phyloP scores from a whole-genome alignment of 2,329 filamentous ascomycete species.

The Ramularia endophylla region DNA sequence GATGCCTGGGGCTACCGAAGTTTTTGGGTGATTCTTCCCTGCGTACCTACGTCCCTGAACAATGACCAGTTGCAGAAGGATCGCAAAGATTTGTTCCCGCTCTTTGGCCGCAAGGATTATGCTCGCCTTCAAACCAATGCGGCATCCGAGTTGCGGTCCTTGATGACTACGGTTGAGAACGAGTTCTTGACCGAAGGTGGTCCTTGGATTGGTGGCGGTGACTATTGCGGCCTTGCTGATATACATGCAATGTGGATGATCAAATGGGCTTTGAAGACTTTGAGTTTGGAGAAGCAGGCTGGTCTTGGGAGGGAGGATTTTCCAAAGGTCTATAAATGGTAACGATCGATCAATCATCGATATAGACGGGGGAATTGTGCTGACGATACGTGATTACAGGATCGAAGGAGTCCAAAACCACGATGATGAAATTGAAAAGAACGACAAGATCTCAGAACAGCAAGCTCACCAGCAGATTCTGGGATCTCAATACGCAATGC shows the following conservation, averaged over 20 bases:
- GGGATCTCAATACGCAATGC: conserved; percentile 11
- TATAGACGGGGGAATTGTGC: too few species aligned
- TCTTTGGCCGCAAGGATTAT: conserved; percentile 19
- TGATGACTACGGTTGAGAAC: conserved; percentile 15
- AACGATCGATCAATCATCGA: too few species aligned
- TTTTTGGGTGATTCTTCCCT: conserved; percentile 18
- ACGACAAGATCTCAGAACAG: conserved; percentile 17
- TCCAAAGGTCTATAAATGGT: conserved; percentile 18
- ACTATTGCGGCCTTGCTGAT: conserved; percentile 13
- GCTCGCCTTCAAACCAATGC: conserved; percentile 13
- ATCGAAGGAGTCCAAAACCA: conserved; percentile 14
- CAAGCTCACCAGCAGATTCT: conserved; percentile 14
- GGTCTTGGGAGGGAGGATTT: conserved; percentile 14
- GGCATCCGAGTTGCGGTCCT: conserved; percentile 13
- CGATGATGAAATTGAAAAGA: conserved; percentile 11
- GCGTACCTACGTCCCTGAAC: conserved; percentile 14
- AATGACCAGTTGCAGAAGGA: conserved; percentile 17
- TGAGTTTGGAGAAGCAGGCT: conserved; percentile 13
- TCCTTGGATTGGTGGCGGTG: conserved; percentile 16
- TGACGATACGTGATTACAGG: conserved; percentile 9
- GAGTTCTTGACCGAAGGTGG: conserved; percentile 14
- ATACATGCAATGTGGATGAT: conserved; percentile 21
- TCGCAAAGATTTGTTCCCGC: conserved; percentile 16
- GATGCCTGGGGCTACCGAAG: conserved; percentile 20
- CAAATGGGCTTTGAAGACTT: conserved; percentile 18